Evolutionary conservation across 1,139 yeast species (phyloP), one percentile per base, ranked within the genome.

Genomic region (Yamadazyma atmosphaerica): DNA sequence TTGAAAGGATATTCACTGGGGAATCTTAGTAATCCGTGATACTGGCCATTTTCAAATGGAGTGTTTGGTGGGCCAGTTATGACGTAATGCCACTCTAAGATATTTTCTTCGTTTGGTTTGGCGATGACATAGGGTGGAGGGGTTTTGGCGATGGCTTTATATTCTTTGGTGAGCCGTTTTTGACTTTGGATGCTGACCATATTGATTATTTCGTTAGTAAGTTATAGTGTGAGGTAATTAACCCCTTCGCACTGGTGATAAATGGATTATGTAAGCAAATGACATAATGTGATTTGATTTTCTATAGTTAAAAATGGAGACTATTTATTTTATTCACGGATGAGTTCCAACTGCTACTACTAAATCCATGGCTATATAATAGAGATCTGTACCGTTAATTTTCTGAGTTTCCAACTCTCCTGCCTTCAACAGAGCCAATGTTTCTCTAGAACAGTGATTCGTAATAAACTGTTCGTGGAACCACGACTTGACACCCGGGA

Each of bases 1-100:
- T 85, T 81, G 67, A 85, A 89, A 0, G 97, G 98, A 54, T 89
- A 90, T 49, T 88, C 95, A 7, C 79, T 62, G 1, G 96, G 96
- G 60, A 90, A 90, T 18, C 83, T 72, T 34, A 90, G 69, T n/a
- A 88, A 77, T 4, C 98, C 97, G 55, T 89, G 95, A 58, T 86
- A 90, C 58, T 88, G 96, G 0, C 98, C 98, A 16, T 77, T 80
- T 42, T 75, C 84, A 56, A 85, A 90, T 3, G 95, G 95, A 1
- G 95, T 83, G 47, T 80, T 77, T 38, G 94, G 90, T 5, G 97
- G 97, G 0, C 97, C 98, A 0, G 83, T 78, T 35, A 86, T 80
- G 38, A 86, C 71, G 50, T 82, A 86, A 60, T 84, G 90, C 94
- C 94, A 86, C 52, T 73, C 72, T 37, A 87, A 63, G 40, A 86